A percentile compares a stretch with the other conserved stretches of the same genome.
phyloP scores from a whole-genome alignment of 768 basidiomycete species.

The Neoboletus magnificus region DNA sequence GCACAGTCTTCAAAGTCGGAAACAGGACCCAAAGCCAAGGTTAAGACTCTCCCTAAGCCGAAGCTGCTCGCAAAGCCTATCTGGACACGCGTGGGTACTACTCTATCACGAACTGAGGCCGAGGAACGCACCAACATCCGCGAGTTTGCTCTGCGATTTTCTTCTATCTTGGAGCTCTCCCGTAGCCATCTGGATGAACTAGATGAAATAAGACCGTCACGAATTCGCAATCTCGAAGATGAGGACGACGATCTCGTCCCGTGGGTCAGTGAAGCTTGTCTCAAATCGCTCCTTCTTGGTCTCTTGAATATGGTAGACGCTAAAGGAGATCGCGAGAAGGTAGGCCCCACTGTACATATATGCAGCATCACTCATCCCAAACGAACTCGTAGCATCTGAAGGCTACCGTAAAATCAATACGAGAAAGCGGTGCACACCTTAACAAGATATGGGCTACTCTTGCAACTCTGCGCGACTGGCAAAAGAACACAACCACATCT shows the following conservation, averaged over 20 bases:
- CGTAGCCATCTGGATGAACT: slow-evolving; percentile 61
- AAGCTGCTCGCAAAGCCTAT: slow-evolving; percentile 43
- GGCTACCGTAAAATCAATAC: slow-evolving; percentile 49
- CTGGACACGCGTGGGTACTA: slow-evolving; percentile 52
- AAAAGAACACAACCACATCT: slow-evolving; percentile 17
- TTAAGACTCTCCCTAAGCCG: slow-evolving; percentile 29
- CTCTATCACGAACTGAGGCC: slow-evolving; percentile 44
- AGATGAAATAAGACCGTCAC: slow-evolving; percentile 46
- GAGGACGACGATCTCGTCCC: slow-evolving; percentile 36
- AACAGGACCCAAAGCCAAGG: slow-evolving; percentile 14
- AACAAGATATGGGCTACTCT: slow-evolving; percentile 63
- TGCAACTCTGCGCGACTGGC: slow-evolving; percentile 41
- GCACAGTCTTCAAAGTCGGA: slow-evolving; percentile 9
- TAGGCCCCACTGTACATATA: slow-evolving; percentile 3
- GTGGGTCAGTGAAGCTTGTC: slow-evolving; percentile 67
- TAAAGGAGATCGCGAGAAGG: slow-evolving; percentile 39
- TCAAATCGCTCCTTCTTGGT: slow-evolving; percentile 60
- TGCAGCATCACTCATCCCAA: not conserved
- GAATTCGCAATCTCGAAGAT: slow-evolving; percentile 35
- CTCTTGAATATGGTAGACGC: slow-evolving; percentile 53
- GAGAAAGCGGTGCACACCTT: slow-evolving; percentile 50
- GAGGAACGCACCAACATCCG: slow-evolving; percentile 67
- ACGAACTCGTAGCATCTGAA: slow-evolving; percentile 16
- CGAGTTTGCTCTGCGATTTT: slow-evolving; percentile 70
- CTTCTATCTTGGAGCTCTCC: slow-evolving; percentile 45